Base-by-base conservation (phyloP, 768 basidiomycete species). In the Naganishia friedmannii region DNA sequence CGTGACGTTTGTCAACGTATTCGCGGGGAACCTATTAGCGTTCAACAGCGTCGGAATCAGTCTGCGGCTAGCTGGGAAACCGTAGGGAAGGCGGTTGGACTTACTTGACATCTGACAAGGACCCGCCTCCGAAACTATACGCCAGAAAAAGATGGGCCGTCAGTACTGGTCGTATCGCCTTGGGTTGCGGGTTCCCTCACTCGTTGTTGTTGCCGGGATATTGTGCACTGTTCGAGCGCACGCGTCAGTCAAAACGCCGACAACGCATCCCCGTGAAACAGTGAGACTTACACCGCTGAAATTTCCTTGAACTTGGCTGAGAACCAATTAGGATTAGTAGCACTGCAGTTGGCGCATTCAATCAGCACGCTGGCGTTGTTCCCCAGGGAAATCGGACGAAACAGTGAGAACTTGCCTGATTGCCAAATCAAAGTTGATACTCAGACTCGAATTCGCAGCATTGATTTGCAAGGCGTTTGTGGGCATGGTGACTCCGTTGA, bases 291-390 rank as follows among this genome's bases (percentile, higher is more conserved):
- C 66, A 73, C 73, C 3, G 79, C 79, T n/a, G 69, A 70, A 65
- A 80, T 79, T 51, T 77, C 70, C 53, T 75, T 69, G 70, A 81
- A 79, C 67, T 78, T 68, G 39, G 77, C 78, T 28, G 74, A 76
- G 74, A 81, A 81, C 78, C 78, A 81, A 58, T 81, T 81, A 5
- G 80, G 80, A 54, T 81, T 81, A 9, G 74, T 66, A 19, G 78
- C 80, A 54, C 74, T 54, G 54, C 26, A 12, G 37, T n/a, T 23
- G 26, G 12, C 21, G 19, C 19, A n/a, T 15, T 4, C n/a, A n/a
- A 42, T 53, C 42, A 46, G 66, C 26, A 70, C 13, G 34, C 48
- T 32, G 26, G 48, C n/a, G n/a, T 26, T 23, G n/a, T 53, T 23
- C 12, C 21, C 31, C 32, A 17, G 29, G 17, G n/a, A n/a, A n/a